phyloP scores from a whole-genome alignment of 192 early-diverging fungal species.

The Glomus cerebriforme region DNA sequence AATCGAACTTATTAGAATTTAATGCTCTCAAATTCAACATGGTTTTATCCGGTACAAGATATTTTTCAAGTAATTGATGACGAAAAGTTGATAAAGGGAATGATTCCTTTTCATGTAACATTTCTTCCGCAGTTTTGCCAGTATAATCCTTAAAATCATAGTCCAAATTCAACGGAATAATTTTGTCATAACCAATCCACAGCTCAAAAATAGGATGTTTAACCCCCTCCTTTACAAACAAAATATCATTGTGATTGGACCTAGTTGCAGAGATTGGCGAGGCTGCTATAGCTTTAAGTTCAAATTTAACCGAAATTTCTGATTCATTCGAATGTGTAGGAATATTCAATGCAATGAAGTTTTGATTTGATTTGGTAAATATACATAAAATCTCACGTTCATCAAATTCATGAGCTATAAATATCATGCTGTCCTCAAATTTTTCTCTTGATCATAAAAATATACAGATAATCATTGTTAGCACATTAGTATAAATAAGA shows the following conservation, averaged over 20 bases:
- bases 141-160: not conserved
- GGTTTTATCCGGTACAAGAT: not conserved
- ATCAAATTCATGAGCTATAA: constrained; percentile 39
- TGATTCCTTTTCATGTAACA: not conserved
- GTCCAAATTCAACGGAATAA: constrained; percentile 1
- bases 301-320: constrained; percentile 34
- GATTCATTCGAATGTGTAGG: not conserved
- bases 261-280: constrained; percentile 44
- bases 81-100: not conserved
- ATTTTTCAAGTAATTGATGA: not conserved
- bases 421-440: constrained; percentile 32
- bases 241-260: constrained; percentile 38
- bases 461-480: not conserved
- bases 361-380: constrained; percentile 29
- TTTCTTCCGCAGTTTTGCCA: not conserved
- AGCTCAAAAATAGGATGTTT: constrained; percentile 15
- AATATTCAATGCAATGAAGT: constrained; percentile 18
- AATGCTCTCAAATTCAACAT: not conserved
- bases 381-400: constrained; percentile 38
- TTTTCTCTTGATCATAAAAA: not conserved
- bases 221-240: constrained; percentile 35
- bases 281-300: constrained; percentile 43
- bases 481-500: not conserved
- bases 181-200: constrained; percentile 18
- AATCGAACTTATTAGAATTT: constrained; percentile 27